Conservation (phyloP, 2,329 filamentous ascomycete genomes). For the Myriosclerotinia duriaeana region DNA sequence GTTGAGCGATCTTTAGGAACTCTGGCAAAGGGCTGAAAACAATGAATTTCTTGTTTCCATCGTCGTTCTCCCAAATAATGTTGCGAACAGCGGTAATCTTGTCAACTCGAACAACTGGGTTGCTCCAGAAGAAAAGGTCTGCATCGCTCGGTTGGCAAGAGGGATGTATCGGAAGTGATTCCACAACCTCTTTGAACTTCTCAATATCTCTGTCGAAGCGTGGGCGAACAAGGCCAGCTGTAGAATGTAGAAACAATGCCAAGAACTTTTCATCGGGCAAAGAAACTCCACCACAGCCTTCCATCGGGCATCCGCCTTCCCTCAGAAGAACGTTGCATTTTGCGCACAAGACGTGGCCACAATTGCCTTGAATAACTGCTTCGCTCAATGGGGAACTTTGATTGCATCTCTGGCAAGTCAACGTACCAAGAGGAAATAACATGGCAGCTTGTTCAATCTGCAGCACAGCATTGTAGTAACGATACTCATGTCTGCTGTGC, state of each 20-base stretch:
- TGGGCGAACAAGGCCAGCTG: background rate
- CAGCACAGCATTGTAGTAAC: background rate
- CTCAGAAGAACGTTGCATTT: background rate
- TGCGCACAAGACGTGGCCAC: background rate
- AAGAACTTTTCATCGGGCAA: background rate
- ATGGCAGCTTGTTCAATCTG: conserved; percentile 2
- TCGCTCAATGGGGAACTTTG: background rate
- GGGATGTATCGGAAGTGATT: background rate
- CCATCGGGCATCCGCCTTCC: background rate
- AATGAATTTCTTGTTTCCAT: background rate
- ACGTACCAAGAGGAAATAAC: background rate
- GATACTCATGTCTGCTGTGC: background rate
- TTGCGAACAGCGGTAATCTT: background rate
- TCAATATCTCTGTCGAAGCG: background rate
- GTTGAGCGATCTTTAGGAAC: background rate
- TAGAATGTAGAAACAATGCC: conserved; percentile 1
- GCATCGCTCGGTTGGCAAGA: background rate
- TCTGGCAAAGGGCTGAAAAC: conserved; percentile 5
- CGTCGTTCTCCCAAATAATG: conserved; percentile 8
- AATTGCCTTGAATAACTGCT: conserved; percentile 8
- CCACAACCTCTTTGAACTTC: background rate
- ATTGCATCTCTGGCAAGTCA: background rate
- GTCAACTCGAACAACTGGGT: background rate
- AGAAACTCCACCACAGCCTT: background rate
- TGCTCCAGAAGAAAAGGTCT: background rate